Evolutionary conservation across 441 rosid genomes (phyloP), one percentile per base, ranked within the genome.

Genomic region (Sinapis alba): DNA sequence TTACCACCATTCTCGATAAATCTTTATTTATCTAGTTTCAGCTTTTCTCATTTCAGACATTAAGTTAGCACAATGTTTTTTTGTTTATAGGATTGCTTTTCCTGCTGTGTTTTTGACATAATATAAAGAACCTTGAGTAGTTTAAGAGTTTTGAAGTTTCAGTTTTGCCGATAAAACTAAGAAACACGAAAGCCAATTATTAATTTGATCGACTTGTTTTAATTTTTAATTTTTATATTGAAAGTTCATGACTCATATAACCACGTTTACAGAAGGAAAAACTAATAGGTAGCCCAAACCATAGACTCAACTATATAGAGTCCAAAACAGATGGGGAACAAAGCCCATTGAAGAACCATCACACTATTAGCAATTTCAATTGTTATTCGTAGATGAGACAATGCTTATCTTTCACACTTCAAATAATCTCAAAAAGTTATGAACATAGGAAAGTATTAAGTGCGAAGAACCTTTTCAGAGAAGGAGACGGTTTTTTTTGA

Each of bases 1-100:
- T 12, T 82, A 83, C 34, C 27, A 69, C 15, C 62, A 2, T 63
- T 53, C 62, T 51, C 57, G 24, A 53, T 64, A 64, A 5, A 8
- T 19, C 1, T 27, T 8, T 1, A n/a, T 34, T 34, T 53, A 34
- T 23, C 36, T 62, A 1, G 8, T 51, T 62, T 34, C 26, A 47
- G 7, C 7, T 9, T 47, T 50, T 50, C 19, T 47, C 13, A 54
- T 66, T 47, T 65, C 11, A 16, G 20, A 27, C 23, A 60, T 28
- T 60, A 28, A 15, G 7, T 16, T 5, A 30, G n/a, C 66, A 10
- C 26, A 51, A 13, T 7, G 1, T 61, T 24, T 59, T 59, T 43
- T 60, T 5, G 32, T 13, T 60, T 32, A 32, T 8, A 21, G 7
- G 7, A 8, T 0, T 34, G n/a, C 5, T 10, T 38, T 43, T 16